A percentile compares a stretch with the other conserved stretches of the same genome.
Evolutionary conservation across 2,329 filamentous ascomycete species (phyloP).

Genomic region (Lasiodiplodia hormozganensis): DNA sequence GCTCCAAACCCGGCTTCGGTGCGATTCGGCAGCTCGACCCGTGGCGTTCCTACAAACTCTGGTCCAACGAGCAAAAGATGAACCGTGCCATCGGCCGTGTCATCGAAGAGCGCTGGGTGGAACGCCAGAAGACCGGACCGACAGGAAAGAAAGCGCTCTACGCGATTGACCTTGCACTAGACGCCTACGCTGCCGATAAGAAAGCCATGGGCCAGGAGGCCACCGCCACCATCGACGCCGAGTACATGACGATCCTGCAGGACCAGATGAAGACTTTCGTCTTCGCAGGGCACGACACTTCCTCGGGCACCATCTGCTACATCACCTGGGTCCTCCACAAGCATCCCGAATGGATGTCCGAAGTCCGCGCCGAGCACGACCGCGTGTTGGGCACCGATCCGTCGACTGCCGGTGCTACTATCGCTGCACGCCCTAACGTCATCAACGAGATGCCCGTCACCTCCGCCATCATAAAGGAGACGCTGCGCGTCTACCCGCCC

Average conservation of each 20-base stretch:
- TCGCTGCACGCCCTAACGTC: slow-evolving; percentile 35
- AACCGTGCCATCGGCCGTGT: neutral
- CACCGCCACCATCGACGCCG: neutral
- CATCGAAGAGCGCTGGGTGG: slow-evolving; percentile 15
- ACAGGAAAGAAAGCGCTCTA: slow-evolving; percentile 1
- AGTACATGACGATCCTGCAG: slow-evolving; percentile 13
- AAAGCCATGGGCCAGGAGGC: neutral
- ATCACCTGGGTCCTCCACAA: slow-evolving; percentile 38
- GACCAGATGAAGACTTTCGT: slow-evolving; percentile 42
- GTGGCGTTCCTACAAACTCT: neutral
- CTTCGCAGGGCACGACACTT: slow-evolving; percentile 47
- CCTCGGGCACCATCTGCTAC: slow-evolving; percentile 43
- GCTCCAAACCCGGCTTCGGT: neutral
- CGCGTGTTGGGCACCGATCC: slow-evolving; percentile 38
- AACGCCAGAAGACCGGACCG: neutral
- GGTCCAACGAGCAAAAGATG: slow-evolving; percentile 22
- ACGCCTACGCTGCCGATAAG: slow-evolving; percentile 18
- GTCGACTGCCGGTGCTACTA: slow-evolving; percentile 27
- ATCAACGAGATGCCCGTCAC: slow-evolving; percentile 42
- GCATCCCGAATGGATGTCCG: slow-evolving; percentile 36
- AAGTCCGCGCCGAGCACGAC: slow-evolving; percentile 41
- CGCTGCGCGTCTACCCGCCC: slow-evolving; percentile 42
- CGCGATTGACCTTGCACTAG: slow-evolving; percentile 24
- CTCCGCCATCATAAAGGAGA: slow-evolving; percentile 46
- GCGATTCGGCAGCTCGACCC: neutral